Evolutionary conservation across 2,329 filamentous ascomycete genomes (phyloP).

Genomic region (Plenodomus tracheiphilus): DNA sequence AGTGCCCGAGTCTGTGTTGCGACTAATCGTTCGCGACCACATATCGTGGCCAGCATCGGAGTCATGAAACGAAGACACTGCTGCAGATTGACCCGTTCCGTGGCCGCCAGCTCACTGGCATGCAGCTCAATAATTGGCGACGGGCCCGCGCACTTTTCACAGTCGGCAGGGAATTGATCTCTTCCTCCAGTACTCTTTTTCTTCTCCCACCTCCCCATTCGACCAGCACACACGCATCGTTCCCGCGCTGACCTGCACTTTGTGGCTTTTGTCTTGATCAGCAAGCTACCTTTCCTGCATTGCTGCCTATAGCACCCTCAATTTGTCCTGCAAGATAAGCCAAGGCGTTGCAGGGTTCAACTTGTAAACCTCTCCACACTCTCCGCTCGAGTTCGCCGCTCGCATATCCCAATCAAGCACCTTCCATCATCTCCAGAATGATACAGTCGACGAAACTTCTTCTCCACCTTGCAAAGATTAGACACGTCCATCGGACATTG

Average conservation of each 20-base stretch:
- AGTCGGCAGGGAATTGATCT: constrained; percentile 37
- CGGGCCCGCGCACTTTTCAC: constrained; percentile 33
- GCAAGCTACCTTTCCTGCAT: constrained; percentile 44
- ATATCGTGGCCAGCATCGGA: constrained; percentile 34
- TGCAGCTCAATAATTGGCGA: constrained; percentile 44
- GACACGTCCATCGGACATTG: constrained; percentile 36
- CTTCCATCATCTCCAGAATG: constrained; percentile 44
- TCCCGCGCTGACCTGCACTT: constrained; percentile 34
- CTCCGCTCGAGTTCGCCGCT: constrained; percentile 39
- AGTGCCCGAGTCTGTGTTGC: constrained; percentile 40
- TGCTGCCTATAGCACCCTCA: constrained; percentile 43
- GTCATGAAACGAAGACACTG: constrained; percentile 36
- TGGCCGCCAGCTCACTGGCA: constrained; percentile 41
- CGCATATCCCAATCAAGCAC: constrained; percentile 36
- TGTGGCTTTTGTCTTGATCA: constrained; percentile 39
- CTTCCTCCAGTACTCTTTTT: constrained; percentile 34
- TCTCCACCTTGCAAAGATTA: constrained; percentile 36
- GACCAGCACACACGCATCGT: constrained; percentile 32
- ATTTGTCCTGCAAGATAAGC: constrained; percentile 44
- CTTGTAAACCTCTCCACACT: constrained; percentile 43
- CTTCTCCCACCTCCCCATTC: constrained; percentile 33
- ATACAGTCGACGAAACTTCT: constrained; percentile 45
- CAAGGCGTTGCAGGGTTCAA: constrained; percentile 44
- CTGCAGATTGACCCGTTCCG: constrained; percentile 42
- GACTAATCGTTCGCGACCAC: constrained; percentile 44